Percentiles rank a stretch among this genome's conserved stretches.
phyloP scores from a whole-genome alignment of 2,329 filamentous ascomycete genomes.

The Decorospora gaudefroyi region DNA sequence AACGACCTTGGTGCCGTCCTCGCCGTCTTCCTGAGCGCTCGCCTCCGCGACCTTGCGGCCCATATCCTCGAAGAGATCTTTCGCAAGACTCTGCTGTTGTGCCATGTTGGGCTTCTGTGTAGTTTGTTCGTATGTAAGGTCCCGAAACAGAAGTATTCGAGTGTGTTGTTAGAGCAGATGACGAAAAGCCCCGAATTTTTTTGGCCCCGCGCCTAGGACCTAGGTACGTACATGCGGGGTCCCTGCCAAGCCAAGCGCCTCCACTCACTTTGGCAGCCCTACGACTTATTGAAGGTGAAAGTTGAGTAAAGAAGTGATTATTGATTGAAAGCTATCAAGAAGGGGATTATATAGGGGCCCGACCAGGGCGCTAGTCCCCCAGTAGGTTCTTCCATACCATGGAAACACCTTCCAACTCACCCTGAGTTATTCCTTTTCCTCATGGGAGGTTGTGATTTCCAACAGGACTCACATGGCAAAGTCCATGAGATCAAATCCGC shows the following conservation, averaged over 20 bases:
- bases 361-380: no score
- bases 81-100: slow-evolving; percentile 46
- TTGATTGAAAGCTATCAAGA: no score
- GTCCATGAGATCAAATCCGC: slow-evolving; percentile 58
- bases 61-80: slow-evolving; percentile 59
- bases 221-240: no score
- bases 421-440: no score
- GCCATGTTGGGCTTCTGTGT: slow-evolving; percentile 35
- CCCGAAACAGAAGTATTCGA: neutral
- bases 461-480: slow-evolving; percentile 54
- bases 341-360: no score
- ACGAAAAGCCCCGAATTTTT: slow-evolving; percentile 38
- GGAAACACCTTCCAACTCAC: no score
- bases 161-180: slow-evolving; percentile 14
- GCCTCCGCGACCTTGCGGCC: slow-evolving; percentile 54
- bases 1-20: slow-evolving; percentile 54
- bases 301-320: no score
- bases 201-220: slow-evolving; percentile 37
- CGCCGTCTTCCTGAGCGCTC: slow-evolving; percentile 41
- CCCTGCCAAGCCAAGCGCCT: no score
- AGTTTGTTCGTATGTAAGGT: neutral
- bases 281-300: no score
- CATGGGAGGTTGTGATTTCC: no score
- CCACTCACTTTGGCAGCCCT: slow-evolving; percentile 41
- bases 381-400: no score